Conservation (phyloP, 306 rosid species). For the Castanea mollissima region DNA sequence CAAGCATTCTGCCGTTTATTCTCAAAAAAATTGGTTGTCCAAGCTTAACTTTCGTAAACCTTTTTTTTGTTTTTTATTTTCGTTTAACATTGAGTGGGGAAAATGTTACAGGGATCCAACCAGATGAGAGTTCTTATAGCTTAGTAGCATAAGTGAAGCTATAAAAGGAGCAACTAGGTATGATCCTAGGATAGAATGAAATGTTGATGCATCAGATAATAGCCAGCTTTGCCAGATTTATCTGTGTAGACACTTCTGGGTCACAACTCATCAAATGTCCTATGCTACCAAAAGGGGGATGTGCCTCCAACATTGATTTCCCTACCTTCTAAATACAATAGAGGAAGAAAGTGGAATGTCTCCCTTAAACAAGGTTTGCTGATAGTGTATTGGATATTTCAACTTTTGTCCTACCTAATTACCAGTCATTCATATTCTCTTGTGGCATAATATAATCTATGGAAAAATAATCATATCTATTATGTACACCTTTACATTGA, state of each 20-base stretch:
- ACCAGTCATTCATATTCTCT: too few species aligned
- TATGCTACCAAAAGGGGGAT: too few species aligned
- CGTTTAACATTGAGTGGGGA: too few species aligned
- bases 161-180: slow-evolving; percentile 30
- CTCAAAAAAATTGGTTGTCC: neutral
- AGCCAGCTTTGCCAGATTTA: slow-evolving; percentile 57
- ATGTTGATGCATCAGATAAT: slow-evolving; percentile 37
- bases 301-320: slow-evolving; percentile 32
- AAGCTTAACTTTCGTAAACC: neutral
- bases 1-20: too few species aligned
- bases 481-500: too few species aligned
- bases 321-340: slow-evolving; percentile 39
- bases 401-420: too few species aligned
- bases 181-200: slow-evolving; percentile 48
- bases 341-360: neutral
- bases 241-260: neutral
- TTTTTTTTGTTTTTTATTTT: too few species aligned
- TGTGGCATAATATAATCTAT: too few species aligned
- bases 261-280: too few species aligned
- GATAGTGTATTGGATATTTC: too few species aligned
- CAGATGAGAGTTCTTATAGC: slow-evolving; percentile 45
- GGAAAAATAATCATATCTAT: too few species aligned
- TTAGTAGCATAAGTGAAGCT: slow-evolving; percentile 2
- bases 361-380: too few species aligned
- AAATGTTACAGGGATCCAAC: slow-evolving; percentile 27